phyloP scores from a whole-genome alignment of 495 filamentous ascomycete species.

The Astrothelium subdiscretum region DNA sequence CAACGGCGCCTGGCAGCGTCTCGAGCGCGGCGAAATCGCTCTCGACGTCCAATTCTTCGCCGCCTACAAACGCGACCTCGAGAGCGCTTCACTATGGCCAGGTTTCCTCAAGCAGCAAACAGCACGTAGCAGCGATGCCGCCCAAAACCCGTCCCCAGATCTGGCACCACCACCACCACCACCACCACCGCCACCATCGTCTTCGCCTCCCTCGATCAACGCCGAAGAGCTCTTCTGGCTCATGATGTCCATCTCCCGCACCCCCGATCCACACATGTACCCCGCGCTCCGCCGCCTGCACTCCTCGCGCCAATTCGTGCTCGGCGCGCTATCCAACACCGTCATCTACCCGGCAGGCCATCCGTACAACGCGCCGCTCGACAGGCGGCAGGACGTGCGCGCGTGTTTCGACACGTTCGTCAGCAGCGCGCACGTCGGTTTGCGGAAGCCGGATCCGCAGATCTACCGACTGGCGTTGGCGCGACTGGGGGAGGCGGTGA shows the following conservation, averaged over 20 bases:
- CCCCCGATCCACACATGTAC: constrained; percentile 75
- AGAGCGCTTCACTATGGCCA: constrained; percentile 52
- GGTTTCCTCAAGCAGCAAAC: constrained; percentile 36
- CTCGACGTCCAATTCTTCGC: constrained; percentile 58
- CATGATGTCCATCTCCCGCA: constrained; percentile 71
- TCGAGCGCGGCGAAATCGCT: constrained; percentile 38
- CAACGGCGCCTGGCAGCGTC: constrained; percentile 72
- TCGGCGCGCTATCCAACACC: constrained; percentile 83
- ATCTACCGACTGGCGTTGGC: constrained; percentile 68
- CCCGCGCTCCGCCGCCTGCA: constrained; percentile 65
- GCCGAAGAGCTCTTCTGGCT: constrained; percentile 75
- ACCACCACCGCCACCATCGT: no score
- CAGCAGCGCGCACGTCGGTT: constrained; percentile 69
- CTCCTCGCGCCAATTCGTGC: constrained; percentile 50
- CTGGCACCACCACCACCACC: no score
- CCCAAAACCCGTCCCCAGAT: constrained; percentile 41
- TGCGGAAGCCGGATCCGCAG: constrained; percentile 73
- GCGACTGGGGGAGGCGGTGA: constrained; percentile 49
- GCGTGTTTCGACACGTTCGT: constrained; percentile 34
- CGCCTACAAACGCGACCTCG: constrained; percentile 64
- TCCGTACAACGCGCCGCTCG: constrained; percentile 2
- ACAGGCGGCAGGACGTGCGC: constrained; percentile 1
- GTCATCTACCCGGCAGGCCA: constrained; percentile 55
- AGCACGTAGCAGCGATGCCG: constrained; percentile 26
- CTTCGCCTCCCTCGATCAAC: constrained; percentile 61